These are phyloP conservation scores for Priceomyces castillae DNA, from an alignment of 805 yeast genomes.

Conservation along the genomic window DNA sequence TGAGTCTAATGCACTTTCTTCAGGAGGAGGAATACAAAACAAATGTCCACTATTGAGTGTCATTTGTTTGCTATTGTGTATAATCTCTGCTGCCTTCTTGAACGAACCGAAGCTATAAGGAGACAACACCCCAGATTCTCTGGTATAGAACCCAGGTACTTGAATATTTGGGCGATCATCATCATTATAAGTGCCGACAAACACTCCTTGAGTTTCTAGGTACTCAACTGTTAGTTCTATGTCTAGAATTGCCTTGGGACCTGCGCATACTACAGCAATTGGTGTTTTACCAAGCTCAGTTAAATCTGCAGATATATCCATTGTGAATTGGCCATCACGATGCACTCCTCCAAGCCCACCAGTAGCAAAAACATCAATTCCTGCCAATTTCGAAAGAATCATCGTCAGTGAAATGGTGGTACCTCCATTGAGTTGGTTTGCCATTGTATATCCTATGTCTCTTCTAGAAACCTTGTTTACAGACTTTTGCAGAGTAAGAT, in stretches of 20 bases:
- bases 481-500: slow-evolving; percentile 41
- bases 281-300: slow-evolving; percentile 82
- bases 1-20: slow-evolving; percentile 54
- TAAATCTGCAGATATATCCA: slow-evolving; percentile 85
- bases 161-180: slow-evolving; percentile 19
- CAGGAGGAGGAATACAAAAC: slow-evolving; percentile 82
- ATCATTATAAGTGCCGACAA: slow-evolving; percentile 67
- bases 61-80: slow-evolving; percentile 46
- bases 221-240: slow-evolving; percentile 79
- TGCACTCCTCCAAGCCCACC: slow-evolving; percentile 95
- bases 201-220: slow-evolving; percentile 87
- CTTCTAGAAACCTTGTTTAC: slow-evolving; percentile 67
- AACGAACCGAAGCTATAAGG: slow-evolving; percentile 61
- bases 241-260: slow-evolving; percentile 84
- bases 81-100: slow-evolving; percentile 59
- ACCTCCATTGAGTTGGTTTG: slow-evolving; percentile 68
- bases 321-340: slow-evolving; percentile 65
- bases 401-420: slow-evolving; percentile 89
- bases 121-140: slow-evolving; percentile 70
- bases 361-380: slow-evolving; percentile 83
- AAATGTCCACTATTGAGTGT: slow-evolving; percentile 63
- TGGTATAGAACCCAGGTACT: slow-evolving; percentile 80
- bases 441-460: slow-evolving; percentile 72
- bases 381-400: slow-evolving; percentile 73
- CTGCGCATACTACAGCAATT: slow-evolving; percentile 88